phyloP scores from a whole-genome alignment of 257 asterid species.

The Ilex asprella region DNA sequence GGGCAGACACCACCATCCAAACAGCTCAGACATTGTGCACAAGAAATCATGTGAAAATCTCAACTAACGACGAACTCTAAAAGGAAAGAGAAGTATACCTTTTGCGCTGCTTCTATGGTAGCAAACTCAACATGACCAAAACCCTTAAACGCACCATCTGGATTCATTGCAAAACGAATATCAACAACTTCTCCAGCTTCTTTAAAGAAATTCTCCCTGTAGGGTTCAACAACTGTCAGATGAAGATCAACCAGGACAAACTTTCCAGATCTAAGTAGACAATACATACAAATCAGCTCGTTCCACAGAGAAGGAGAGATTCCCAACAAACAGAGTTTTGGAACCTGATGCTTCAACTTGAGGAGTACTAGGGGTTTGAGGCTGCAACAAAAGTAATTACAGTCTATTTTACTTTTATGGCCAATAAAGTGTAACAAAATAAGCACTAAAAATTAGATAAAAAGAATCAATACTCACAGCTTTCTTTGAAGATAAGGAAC shows the following conservation, averaged over 20 bases:
- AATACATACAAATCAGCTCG: background rate
- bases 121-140: background rate
- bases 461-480: conserved; percentile 27
- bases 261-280: background rate
- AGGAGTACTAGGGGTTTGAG: background rate
- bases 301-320: background rate
- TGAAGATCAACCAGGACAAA: background rate
- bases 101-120: background rate
- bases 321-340: background rate
- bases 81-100: background rate
- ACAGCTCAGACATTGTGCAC: too few species aligned
- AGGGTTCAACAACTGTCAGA: background rate
- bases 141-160: background rate
- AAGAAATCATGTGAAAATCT: too few species aligned
- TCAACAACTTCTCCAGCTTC: background rate
- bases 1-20: too few species aligned
- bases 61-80: too few species aligned
- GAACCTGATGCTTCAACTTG: background rate
- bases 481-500: conserved; percentile 15
- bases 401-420: background rate
- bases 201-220: background rate
- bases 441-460: background rate
- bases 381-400: background rate
- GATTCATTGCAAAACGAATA: background rate
- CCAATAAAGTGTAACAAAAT: too few species aligned